A percentile compares a stretch with the other conserved stretches of the same genome.
Conservation (phyloP, 73 alveolate species). For the Tetrahymena thermophila region DNA sequence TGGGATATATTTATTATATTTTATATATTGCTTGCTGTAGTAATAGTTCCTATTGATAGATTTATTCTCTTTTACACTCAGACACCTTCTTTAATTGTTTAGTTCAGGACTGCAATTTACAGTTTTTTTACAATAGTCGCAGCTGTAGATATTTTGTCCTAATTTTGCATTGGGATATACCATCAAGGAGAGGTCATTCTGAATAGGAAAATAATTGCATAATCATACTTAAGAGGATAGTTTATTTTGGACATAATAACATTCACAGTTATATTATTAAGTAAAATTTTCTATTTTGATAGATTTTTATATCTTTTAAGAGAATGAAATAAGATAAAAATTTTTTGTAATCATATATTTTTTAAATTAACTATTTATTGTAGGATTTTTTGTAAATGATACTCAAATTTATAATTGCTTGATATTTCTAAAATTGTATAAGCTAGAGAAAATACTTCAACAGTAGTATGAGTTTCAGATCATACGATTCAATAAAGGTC, state of each 20-base stretch:
- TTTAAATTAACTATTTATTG: background rate
- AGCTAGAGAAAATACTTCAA: background rate
- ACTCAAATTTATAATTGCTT: background rate
- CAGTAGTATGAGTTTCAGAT: background rate
- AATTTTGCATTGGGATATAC: background rate
- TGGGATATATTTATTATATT: background rate
- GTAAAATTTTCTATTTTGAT: background rate
- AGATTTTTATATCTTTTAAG: too few relatives aligned
- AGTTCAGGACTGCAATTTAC: background rate
- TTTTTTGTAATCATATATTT: background rate
- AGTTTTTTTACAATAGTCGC: background rate
- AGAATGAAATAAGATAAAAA: background rate
- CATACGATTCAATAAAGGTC: background rate
- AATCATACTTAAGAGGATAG: background rate
- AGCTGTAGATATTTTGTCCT: background rate
- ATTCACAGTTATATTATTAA: background rate
- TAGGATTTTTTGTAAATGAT: background rate
- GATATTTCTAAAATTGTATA: background rate
- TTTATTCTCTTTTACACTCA: background rate
- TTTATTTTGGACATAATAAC: background rate
- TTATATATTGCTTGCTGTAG: background rate
- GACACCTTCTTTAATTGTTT: background rate
- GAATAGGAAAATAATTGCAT: background rate
- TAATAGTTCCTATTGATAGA: background rate
- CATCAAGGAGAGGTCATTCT: background rate